Evolutionary conservation across 2,329 filamentous ascomycete genomes (phyloP).

Genomic region (Paramyrothecium roridum): DNA sequence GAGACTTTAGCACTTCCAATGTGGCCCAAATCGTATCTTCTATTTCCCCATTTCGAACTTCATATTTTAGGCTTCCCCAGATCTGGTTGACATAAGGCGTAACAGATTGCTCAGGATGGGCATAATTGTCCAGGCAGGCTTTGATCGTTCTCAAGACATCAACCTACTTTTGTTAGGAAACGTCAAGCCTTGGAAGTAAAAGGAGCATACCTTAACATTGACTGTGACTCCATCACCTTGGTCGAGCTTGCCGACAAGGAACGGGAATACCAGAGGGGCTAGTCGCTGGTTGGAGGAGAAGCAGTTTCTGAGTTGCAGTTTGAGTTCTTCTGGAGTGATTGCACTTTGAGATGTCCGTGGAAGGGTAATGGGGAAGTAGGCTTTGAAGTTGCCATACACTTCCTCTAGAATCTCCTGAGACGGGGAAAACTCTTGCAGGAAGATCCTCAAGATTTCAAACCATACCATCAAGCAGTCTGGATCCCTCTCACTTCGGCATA

Average conservation of each 20-base stretch:
- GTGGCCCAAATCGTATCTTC: constrained; percentile 56
- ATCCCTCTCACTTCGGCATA: constrained; percentile 54
- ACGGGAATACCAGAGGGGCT: constrained; percentile 46
- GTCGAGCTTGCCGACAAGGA: constrained; percentile 54
- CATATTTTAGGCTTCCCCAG: constrained; percentile 61
- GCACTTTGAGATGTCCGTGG: constrained; percentile 46
- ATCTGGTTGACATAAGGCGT: constrained; percentile 47
- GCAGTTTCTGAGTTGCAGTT: constrained; percentile 48
- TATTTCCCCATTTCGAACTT: constrained; percentile 59
- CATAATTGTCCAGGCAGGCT: constrained; percentile 49
- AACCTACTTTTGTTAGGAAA: constrained; percentile 29
- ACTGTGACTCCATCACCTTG: constrained; percentile 57
- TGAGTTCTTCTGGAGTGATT: constrained; percentile 55
- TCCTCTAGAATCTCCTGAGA: constrained; percentile 44
- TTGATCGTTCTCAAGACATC: constrained; percentile 55
- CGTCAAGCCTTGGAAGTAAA: background rate
- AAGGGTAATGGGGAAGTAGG: constrained; percentile 59
- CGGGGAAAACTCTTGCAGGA: constrained; percentile 42
- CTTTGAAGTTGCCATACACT: constrained; percentile 53
- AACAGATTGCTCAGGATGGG: constrained; percentile 41
- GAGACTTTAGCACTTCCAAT: constrained; percentile 48
- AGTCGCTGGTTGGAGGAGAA: constrained; percentile 49
- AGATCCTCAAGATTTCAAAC: constrained; percentile 47
- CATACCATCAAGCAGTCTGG: constrained; percentile 54
- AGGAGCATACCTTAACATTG: constrained; percentile 47